Base-by-base conservation (phyloP, 345 rosid species). In the Sisymbrium altissimum region DNA sequence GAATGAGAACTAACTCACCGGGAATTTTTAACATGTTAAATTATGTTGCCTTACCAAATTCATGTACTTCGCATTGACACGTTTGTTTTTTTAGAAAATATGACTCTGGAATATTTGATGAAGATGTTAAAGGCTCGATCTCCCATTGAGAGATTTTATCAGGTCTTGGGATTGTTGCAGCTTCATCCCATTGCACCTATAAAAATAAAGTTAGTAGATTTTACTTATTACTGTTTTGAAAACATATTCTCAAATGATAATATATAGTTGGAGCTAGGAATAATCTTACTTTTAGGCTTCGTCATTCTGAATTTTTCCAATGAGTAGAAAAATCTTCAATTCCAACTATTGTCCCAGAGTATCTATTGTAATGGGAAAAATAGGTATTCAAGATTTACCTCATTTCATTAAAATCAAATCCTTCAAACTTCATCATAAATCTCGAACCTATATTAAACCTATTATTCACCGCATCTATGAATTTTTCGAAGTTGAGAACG, bases 101-200 rank as follows among this genome's bases (percentile, higher is more conserved):
- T 23, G 61, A 9, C 0, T 66, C 3, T 0, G 3, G 3, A 36
- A 5, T 4, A 1, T 9, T 3, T 52, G 82, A 53, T 50, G 87
- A 78, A 36, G 77, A 48, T 15, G 56, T 41, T 39, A 79, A 73
- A 56, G 78, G 82, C 55, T 88, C 86, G 25, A 86, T 83, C 21
- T 88, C 87, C 90, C 87, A 88, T 21, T 85, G 81, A 64, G 88
- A 88, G 71, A 86, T 86, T 55, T 81, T 82, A 33, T 81, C 79
- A 29, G 89, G 89, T 78, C 86, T 83, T 72, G 41, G 82, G 70
- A 83, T 72, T 15, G 78, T 61, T 78, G 93, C 84, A 35, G 83
- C 68, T 49, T 82, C 87, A 78, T 88, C 93, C 89, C 86, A 85
- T 78, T 86, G 86, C 62, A 83, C 68, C 89, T 88, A n/a, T 71